These are phyloP conservation scores for Sporisorium sorghi DNA, from an alignment of 1,284 basidiomycete species.

Conservation along the genomic window DNA sequence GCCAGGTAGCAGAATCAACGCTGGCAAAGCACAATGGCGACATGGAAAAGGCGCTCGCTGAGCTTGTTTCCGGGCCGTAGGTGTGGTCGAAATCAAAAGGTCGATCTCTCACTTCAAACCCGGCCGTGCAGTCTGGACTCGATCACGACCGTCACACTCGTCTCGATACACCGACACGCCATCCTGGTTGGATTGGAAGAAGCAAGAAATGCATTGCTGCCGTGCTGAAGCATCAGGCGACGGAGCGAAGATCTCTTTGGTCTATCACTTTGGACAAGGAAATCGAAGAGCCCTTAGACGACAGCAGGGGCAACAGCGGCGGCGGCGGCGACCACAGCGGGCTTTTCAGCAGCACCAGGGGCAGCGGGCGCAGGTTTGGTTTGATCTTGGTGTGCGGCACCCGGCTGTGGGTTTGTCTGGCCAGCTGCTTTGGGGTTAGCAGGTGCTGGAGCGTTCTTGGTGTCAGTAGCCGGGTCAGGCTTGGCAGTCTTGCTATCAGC, in stretches of 20 bases:
- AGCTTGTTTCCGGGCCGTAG: slow-evolving; percentile 34
- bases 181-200: neutral
- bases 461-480: neutral
- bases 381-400: neutral
- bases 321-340: neutral
- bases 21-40: slow-evolving; percentile 52
- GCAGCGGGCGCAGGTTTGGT: neutral
- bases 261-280: too few species aligned
- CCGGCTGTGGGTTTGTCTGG: neutral
- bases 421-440: neutral
- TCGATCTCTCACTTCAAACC: neutral
- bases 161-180: neutral
- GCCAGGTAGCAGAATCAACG: slow-evolving; percentile 44
- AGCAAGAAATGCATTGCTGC: too few species aligned
- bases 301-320: neutral
- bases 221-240: too few species aligned
- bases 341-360: neutral
- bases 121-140: too few species aligned
- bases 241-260: too few species aligned
- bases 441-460: neutral
- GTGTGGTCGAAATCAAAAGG: slow-evolving; percentile 2
- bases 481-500: neutral
- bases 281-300: neutral
- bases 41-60: slow-evolving; percentile 40
- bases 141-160: too few species aligned